These are phyloP conservation scores for Centrapalus pauciflorus DNA, from an alignment of 129 eudicot species.

Conservation along the genomic window DNA sequence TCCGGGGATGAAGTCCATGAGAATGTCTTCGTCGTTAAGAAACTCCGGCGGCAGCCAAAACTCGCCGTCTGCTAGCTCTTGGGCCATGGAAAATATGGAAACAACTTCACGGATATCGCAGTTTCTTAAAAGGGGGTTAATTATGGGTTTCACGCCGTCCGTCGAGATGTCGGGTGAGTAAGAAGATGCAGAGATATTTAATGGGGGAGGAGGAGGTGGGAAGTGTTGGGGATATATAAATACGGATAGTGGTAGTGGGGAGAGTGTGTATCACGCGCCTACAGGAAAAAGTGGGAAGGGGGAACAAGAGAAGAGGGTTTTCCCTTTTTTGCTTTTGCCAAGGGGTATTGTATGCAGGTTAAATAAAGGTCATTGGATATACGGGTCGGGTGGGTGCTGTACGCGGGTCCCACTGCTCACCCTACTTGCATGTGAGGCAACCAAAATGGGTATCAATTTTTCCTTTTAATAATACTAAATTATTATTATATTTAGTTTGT, in stretches of 20 bases:
- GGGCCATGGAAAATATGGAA: conserved; percentile 36
- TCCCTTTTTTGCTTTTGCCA: conserved; percentile 21
- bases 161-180: conserved; percentile 15
- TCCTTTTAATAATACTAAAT: too few relatives aligned
- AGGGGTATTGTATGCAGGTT: conserved; percentile 24
- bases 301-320: conserved; percentile 7
- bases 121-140: conserved; percentile 21
- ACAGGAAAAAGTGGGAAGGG: conserved; percentile 16
- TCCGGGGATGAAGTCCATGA: conserved; percentile 28
- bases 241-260: conserved; percentile 17
- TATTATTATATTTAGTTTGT: not conserved
- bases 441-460: conserved; percentile 8
- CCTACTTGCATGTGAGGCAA: conserved; percentile 56
- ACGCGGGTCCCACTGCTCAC: conserved; percentile 36
- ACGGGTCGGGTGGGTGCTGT: conserved; percentile 36
- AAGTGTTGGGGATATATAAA: conserved; percentile 30
- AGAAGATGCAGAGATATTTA: conserved; percentile 28
- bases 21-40: conserved; percentile 63
- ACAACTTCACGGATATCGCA: not conserved
- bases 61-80: conserved; percentile 60
- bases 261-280: conserved; percentile 20
- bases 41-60: conserved; percentile 88
- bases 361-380: conserved; percentile 22
- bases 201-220: conserved; percentile 14
- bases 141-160: conserved; percentile 28